phyloP scores from a whole-genome alignment of 2,329 filamentous ascomycete genomes.

The Elsinoe arachidis region DNA sequence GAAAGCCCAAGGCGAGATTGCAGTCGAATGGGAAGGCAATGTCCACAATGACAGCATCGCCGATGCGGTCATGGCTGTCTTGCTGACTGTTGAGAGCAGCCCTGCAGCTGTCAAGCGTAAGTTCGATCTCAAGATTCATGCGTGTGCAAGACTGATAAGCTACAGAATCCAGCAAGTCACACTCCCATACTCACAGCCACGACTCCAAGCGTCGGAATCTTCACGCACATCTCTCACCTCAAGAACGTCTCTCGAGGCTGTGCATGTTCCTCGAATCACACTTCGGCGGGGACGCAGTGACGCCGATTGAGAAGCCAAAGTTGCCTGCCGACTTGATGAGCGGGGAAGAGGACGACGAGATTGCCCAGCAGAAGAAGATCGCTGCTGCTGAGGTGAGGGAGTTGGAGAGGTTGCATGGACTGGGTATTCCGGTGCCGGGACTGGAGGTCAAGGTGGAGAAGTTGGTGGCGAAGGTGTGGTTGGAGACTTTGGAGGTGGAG shows the following conservation, averaged over 20 bases:
- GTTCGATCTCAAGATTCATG: conserved; percentile 22
- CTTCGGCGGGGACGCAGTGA: conserved; percentile 76
- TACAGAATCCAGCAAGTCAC: conserved; percentile 34
- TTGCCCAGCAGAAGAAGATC: conserved; percentile 46
- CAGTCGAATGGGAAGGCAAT: conserved; percentile 96
- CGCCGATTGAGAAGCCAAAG: conserved; percentile 62
- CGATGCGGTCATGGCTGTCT: conserved; percentile 89
- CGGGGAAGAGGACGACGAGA: conserved; percentile 36
- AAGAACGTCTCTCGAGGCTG: conserved; percentile 73
- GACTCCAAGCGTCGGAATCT: conserved; percentile 52
- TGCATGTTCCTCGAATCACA: conserved; percentile 96
- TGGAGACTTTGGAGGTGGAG: conserved; percentile 87
- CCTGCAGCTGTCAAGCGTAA: conserved; percentile 88
- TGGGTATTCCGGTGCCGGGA: conserved; percentile 86
- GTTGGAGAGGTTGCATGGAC: conserved; percentile 66
- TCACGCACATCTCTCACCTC: conserved; percentile 61
- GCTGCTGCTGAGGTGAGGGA: conserved; percentile 45
- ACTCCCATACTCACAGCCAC: conserved; percentile 39
- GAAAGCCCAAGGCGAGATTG: conserved; percentile 58
- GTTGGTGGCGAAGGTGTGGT: conserved; percentile 78
- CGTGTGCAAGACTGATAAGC: conserved; percentile 14
- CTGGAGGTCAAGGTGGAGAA: conserved; percentile 82
- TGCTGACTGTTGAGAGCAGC: conserved; percentile 86
- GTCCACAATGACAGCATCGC: conserved; percentile 96
- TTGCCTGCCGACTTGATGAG: conserved; percentile 30